Evolutionary conservation across 2,329 filamentous ascomycete genomes (phyloP), one percentile per base, ranked within the genome.

Genomic region (Lomentospora prolificans): DNA sequence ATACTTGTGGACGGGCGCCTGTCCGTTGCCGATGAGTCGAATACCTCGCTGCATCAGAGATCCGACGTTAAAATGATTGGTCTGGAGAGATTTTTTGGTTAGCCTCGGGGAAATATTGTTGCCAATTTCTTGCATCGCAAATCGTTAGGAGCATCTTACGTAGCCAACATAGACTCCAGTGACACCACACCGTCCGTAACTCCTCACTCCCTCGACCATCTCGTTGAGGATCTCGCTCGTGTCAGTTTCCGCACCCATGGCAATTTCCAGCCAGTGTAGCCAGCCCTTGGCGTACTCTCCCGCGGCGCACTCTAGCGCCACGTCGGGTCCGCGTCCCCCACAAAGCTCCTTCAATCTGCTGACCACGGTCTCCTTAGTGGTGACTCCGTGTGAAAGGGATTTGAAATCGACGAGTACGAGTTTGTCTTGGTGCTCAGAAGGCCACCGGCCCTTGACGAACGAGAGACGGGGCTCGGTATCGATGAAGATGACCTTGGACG

Each of bases 31-130:
- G 46, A 83, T 90, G 48, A 95, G 78, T 1, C 87, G 84, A 61
- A 95, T 82, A n/a, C 89, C 89, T 30, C 87, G 84, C 71, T 95
- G 83, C 89, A 95, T 95, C 12, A 95, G 66, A 0, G 87, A 84
- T 8, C 90, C 89, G 61, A 92, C 84, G 70, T 89, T 89, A 75
- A 92, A 89, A 68, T 89, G 86, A 69, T 90, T 90, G 22, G 85
- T 89, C 78, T 85, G 60, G 27, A 25, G 19, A 50, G 48, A 48
- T 51, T n/a, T 36, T 30, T 36, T 22, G 5, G 24, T 14, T 25
- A 5, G 17, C n/a, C 14, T 19, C n/a, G 39, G 5, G 7, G 39
- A n/a, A 6, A 19, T 12, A 46, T 14, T 2, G 4, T 3, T n/a
- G n/a, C n/a, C n/a, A n/a, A n/a, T n/a, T n/a, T n/a, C n/a, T n/a